Evolutionary conservation across 2,329 filamentous ascomycete genomes (phyloP).

Genomic region (Colletotrichum siamense): DNA sequence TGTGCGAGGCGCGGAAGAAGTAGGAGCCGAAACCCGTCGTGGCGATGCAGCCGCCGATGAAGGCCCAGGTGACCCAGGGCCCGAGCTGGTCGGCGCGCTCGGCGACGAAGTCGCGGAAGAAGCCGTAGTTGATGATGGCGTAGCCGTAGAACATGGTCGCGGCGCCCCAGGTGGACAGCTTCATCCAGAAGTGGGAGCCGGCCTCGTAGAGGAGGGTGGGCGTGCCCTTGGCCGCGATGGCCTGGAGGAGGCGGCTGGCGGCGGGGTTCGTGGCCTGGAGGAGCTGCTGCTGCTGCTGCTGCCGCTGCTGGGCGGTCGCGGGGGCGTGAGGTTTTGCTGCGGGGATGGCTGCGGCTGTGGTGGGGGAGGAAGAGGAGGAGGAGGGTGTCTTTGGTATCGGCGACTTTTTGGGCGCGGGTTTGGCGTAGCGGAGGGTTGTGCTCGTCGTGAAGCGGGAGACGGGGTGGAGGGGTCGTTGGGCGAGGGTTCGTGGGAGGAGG

Average conservation of each 20-base stretch:
- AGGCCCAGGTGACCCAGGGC: conserved; percentile 63
- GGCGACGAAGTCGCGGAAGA: conserved; percentile 53
- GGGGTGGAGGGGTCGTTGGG: background rate
- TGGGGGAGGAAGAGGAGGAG: background rate
- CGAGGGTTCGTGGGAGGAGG: conserved; percentile 3
- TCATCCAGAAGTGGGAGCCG: conserved; percentile 68
- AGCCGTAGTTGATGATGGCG: conserved; percentile 55
- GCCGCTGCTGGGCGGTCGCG: background rate
- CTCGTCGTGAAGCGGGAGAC: conserved; percentile 11
- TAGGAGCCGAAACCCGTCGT: conserved; percentile 66
- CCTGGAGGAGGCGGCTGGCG: conserved; percentile 52
- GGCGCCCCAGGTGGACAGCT: conserved; percentile 63
- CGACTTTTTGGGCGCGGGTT: background rate
- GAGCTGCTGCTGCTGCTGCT: no score
- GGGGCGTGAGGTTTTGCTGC: background rate
- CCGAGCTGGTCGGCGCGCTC: conserved; percentile 43
- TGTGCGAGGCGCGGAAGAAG: conserved; percentile 62
- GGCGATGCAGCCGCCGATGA: conserved; percentile 61
- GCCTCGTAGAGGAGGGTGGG: conserved; percentile 69
- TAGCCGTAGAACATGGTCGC: conserved; percentile 59
- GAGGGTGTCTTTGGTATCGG: background rate
- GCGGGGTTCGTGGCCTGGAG: background rate
- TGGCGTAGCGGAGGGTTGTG: background rate
- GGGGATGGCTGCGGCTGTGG: background rate
- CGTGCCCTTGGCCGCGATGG: conserved; percentile 59